These are phyloP conservation scores for Mrakiaceae sp. DNA, from an alignment of 1,284 basidiomycete genomes.

Conservation along the genomic window DNA sequence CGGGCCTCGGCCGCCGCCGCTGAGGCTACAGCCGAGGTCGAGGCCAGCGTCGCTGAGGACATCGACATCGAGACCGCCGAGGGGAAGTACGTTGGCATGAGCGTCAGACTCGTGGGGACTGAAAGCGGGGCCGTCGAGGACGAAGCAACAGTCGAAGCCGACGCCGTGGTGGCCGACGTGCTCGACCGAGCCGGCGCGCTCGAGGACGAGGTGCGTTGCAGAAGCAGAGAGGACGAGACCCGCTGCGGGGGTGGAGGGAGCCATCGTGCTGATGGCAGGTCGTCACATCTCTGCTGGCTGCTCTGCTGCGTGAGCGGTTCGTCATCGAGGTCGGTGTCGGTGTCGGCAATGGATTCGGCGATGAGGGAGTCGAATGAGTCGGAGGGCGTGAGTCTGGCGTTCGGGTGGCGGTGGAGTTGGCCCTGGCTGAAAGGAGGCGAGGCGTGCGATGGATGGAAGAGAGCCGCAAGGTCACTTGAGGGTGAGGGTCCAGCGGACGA, in stretches of 20 bases:
- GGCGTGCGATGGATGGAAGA: not conserved
- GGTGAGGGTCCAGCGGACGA: too few relatives aligned
- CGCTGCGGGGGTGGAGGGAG: conserved; percentile 12
- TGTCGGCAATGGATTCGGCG: not conserved
- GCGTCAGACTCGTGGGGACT: not conserved
- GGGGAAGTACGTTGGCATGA: not conserved
- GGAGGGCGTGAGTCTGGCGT: not conserved
- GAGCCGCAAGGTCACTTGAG: not conserved
- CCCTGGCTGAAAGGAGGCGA: not conserved
- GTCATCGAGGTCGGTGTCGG: not conserved
- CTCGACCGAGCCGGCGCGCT: too few relatives aligned
- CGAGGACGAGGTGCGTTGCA: too few relatives aligned
- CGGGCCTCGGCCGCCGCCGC: not conserved
- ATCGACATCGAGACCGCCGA: not conserved
- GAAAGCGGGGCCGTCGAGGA: not conserved
- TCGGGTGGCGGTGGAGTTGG: not conserved
- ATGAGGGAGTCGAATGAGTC: not conserved
- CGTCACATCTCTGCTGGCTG: not conserved
- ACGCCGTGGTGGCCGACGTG: too few relatives aligned
- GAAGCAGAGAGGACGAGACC: not conserved
- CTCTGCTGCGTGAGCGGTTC: not conserved
- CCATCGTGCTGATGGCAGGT: conserved; percentile 14
- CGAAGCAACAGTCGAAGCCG: not conserved
- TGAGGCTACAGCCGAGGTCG: not conserved
- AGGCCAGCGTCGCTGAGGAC: not conserved